These are phyloP conservation scores for Tephrocybe sp. DNA, from an alignment of 768 basidiomycete species.

Conservation along the genomic window DNA sequence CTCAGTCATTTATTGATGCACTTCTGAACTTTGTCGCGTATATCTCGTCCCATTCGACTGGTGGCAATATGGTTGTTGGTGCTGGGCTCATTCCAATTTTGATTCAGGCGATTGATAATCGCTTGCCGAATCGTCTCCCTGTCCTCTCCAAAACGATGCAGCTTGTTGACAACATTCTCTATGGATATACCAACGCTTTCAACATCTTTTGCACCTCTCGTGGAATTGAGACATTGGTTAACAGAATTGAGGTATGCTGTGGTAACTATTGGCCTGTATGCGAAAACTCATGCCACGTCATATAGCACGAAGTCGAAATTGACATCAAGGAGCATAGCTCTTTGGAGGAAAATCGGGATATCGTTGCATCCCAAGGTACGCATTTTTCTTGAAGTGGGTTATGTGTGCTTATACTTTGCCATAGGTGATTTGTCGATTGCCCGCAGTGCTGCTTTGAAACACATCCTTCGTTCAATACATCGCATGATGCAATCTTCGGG, in stretches of 20 bases:
- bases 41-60: slow-evolving; percentile 79
- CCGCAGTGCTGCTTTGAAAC: slow-evolving; percentile 81
- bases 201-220: slow-evolving; percentile 80
- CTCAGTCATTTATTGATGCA: slow-evolving; percentile 80
- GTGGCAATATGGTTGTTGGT: slow-evolving; percentile 91
- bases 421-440: slow-evolving; percentile 72
- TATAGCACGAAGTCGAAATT: slow-evolving; percentile 64
- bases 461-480: slow-evolving; percentile 87
- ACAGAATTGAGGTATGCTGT: slow-evolving; percentile 75
- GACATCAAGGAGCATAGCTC: slow-evolving; percentile 57
- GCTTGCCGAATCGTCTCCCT: slow-evolving; percentile 60
- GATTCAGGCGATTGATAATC: slow-evolving; percentile 85
- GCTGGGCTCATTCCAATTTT: slow-evolving; percentile 89
- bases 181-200: slow-evolving; percentile 85
- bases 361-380: slow-evolving; percentile 51
- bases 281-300: slow-evolving; percentile 10
- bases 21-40: slow-evolving; percentile 84
- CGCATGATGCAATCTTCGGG: slow-evolving; percentile 98
- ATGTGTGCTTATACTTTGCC: not conserved
- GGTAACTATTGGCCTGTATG: not conserved
- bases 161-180: slow-evolving; percentile 88
- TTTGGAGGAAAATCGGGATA: slow-evolving; percentile 39
- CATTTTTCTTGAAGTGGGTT: slow-evolving; percentile 13
- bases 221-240: slow-evolving; percentile 83
- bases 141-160: slow-evolving; percentile 90